A percentile compares a stretch with the other conserved stretches of the same genome.
phyloP scores from a whole-genome alignment of 805 yeast genomes.

The Candida berthetii region DNA sequence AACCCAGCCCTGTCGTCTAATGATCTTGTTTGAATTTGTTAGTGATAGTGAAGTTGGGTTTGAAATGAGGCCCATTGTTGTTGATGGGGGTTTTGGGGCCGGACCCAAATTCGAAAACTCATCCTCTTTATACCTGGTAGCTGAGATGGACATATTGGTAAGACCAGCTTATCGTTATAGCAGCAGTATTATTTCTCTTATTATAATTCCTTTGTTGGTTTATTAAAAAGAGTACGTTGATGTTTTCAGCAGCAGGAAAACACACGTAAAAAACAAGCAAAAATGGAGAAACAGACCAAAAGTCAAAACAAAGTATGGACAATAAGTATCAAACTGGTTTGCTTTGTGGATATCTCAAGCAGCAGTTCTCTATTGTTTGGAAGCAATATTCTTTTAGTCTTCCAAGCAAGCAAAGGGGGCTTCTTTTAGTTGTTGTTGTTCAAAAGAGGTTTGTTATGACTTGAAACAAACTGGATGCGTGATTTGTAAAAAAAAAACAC shows the following conservation, averaged over 20 bases:
- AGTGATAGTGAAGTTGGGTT: conserved; percentile 18
- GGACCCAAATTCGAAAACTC: conserved; percentile 52
- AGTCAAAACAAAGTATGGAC: too few species aligned
- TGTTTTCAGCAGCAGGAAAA: too few species aligned
- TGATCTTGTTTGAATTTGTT: conserved; percentile 23
- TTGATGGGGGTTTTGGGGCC: conserved; percentile 45
- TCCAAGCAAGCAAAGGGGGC: too few species aligned
- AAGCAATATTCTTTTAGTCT: not conserved
- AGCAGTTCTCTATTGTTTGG: too few species aligned
- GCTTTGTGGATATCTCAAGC: too few species aligned
- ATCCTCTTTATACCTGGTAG: conserved; percentile 31
- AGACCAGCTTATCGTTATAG: conserved; percentile 5
- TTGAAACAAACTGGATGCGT: not conserved
- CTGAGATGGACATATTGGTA: conserved; percentile 25
- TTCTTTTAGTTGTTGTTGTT: not conserved
- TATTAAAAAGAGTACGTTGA: too few species aligned
- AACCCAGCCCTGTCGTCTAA: conserved; percentile 70
- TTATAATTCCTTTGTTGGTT: too few species aligned
- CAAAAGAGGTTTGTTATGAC: not conserved
- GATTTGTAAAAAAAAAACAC: not conserved
- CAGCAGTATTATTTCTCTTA: not conserved
- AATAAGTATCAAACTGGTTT: too few species aligned
- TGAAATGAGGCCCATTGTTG: conserved; percentile 22
- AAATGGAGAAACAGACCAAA: too few species aligned
- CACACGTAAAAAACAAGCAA: too few species aligned